A percentile compares a stretch with the other conserved stretches of the same genome.
Conservation (phyloP, 495 filamentous ascomycete species). For the Penicillium desertorum region DNA sequence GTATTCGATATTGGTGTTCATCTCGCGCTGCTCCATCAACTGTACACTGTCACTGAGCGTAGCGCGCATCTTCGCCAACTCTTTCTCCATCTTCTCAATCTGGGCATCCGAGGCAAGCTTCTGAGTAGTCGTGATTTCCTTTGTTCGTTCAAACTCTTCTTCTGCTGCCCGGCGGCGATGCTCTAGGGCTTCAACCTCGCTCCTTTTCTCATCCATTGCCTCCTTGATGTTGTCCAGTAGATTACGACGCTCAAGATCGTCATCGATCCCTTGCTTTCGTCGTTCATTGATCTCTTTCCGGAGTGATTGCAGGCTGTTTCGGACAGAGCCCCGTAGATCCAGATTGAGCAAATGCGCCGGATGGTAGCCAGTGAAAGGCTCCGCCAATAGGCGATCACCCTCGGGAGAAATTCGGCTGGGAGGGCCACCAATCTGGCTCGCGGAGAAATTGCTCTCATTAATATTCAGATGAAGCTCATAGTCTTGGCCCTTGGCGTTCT, state of each 20-base stretch:
- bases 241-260: constrained; percentile 87
- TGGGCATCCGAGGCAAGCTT: constrained; percentile 85
- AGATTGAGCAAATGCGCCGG: constrained; percentile 82
- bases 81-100: constrained; percentile 98
- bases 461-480: constrained; percentile 79
- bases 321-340: constrained; percentile 79
- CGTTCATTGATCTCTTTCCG: constrained; percentile 87
- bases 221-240: constrained; percentile 90
- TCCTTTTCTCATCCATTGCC: constrained; percentile 88
- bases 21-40: constrained; percentile 90
- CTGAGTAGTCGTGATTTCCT: constrained; percentile 84
- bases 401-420: constrained; percentile 50
- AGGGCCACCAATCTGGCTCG: constrained; percentile 66
- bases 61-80: constrained; percentile 86
- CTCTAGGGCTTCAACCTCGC: constrained; percentile 88
- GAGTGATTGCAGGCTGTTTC: constrained; percentile 70
- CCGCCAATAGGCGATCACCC: constrained; percentile 69
- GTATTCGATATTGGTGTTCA: constrained; percentile 96
- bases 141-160: constrained; percentile 90
- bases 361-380: constrained; percentile 81
- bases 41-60: constrained; percentile 85
- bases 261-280: constrained; percentile 75
- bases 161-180: constrained; percentile 80
- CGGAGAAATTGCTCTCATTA: constrained; percentile 72
- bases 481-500: constrained; percentile 78